Percentiles rank a stretch among this genome's conserved stretches.
phyloP scores from a whole-genome alignment of 768 basidiomycete genomes.

The Boletales sp. region DNA sequence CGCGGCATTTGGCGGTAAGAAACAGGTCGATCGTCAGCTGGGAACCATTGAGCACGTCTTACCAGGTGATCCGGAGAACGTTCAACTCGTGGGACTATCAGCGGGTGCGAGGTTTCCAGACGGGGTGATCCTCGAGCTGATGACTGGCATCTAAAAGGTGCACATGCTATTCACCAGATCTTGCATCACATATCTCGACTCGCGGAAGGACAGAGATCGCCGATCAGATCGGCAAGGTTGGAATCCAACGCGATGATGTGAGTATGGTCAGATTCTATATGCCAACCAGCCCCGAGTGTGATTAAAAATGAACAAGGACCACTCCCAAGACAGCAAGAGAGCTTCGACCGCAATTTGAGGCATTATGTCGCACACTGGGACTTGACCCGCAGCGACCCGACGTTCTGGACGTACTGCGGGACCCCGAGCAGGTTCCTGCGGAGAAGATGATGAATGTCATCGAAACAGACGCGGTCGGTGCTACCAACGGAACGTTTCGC shows the following conservation, averaged over 20 bases:
- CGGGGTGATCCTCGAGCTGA: neutral
- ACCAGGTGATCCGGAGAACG: conserved; percentile 55
- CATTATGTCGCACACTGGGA: conserved; percentile 51
- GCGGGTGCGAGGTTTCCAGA: conserved; percentile 40
- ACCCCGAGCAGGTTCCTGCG: conserved; percentile 45
- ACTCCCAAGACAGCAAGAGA: conserved; percentile 58
- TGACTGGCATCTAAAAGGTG: conserved; percentile 37
- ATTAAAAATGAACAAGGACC: conserved; percentile 27
- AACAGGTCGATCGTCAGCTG: neutral
- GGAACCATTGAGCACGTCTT: neutral
- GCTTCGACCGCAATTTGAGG: conserved; percentile 58
- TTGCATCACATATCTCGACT: conserved; percentile 66
- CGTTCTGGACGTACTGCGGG: conserved; percentile 46
- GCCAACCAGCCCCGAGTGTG: too few relatives aligned
- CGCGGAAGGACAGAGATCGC: conserved; percentile 50
- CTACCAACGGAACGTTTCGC: conserved; percentile 59
- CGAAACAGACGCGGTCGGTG: conserved; percentile 52
- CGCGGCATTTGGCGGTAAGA: conserved; percentile 58
- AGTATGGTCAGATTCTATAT: conserved; percentile 19
- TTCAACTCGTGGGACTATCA: conserved; percentile 64
- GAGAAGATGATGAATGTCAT: conserved; percentile 53
- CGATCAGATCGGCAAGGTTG: conserved; percentile 61
- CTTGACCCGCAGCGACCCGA: conserved; percentile 51
- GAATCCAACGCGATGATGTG: conserved; percentile 76
- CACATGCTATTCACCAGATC: conserved; percentile 71